Conservation (phyloP, 768 basidiomycete species). For the Lactifluus echinatus region DNA sequence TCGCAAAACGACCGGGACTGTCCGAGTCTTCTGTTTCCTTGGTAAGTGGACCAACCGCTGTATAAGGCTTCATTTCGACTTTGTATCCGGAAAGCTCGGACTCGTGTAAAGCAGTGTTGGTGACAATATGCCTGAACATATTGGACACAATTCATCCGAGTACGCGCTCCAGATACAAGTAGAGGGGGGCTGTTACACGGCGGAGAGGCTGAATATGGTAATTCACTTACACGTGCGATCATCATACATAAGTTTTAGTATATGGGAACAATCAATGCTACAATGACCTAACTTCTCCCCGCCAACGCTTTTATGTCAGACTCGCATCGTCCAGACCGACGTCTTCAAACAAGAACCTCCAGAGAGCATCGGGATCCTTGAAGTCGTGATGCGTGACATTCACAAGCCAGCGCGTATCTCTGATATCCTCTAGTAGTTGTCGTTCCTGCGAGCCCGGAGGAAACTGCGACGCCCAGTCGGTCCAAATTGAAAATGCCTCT, state of each 20-base stretch:
- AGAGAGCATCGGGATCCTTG: constrained; percentile 66
- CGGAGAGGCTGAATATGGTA: too few species aligned
- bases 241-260: constrained; percentile 5
- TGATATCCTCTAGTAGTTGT: constrained; percentile 59
- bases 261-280: background rate
- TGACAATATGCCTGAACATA: background rate
- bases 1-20: too few species aligned
- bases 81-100: background rate
- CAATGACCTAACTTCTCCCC: background rate
- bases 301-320: background rate
- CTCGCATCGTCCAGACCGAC: constrained; percentile 4
- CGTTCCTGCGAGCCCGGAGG: constrained; percentile 67
- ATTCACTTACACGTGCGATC: background rate
- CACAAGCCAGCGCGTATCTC: constrained; percentile 78
- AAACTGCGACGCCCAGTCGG: constrained; percentile 87
- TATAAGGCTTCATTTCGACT: background rate
- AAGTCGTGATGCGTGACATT: constrained; percentile 93
- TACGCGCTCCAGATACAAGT: background rate
- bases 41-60: too few species aligned
- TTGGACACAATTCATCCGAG: too few species aligned
- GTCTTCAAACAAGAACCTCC: constrained; percentile 66
- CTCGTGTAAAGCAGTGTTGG: background rate
- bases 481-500: constrained; percentile 94
- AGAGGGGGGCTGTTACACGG: too few species aligned
- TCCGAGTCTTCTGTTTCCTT: too few species aligned